Base-by-base conservation (phyloP, 768 basidiomycete genomes). In the Agaricus sinodeliciosus region DNA sequence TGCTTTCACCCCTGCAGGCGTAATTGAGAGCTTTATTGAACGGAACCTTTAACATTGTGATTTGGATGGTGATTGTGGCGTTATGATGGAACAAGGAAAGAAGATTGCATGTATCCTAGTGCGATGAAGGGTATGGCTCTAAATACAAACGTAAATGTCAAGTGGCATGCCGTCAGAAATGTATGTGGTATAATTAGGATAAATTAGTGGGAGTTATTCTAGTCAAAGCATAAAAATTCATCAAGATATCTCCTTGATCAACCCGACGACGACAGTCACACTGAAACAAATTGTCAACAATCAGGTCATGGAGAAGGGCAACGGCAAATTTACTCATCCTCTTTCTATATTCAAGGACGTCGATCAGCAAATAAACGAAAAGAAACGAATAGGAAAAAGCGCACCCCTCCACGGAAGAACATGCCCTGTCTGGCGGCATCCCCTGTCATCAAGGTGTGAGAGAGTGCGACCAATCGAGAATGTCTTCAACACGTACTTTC, bases 1-100 rank as follows among this genome's bases (percentile, higher is more conserved):
- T 63, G 80, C 87, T 8, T 68, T 87, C 51, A 89, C 84, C 0
- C 61, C 79, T 1, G 82, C 76, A 18, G 92, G 91, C 28, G 74
- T 83, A 31, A 88, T 94, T 49, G 78, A 90, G 67, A 88, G 87
- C 60, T 87, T 86, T 68, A 81, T 94, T 55, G 90, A 93, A 63
- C 73, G 87, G 47, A 72, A 69, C 41, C 61, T 85, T 50, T 85
- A 61, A 68, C 9, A 40, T 31, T 31, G 6, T 39, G 15, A n/a
- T 19, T 43, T n/a, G 41, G 34, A 55, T 55, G 43, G 40, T 37
- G 18, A 46, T 46, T 47, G 37, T 44, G 37, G 51, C 51, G 40
- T 39, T 18, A 31, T 31, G 11, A 31, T 31, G 11, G 6, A 31
- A 8, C 31, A 11, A 11, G 31, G 31, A 31, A 31, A 31, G 31